Evolutionary conservation across 177 flowering plant genomes (phyloP), one percentile per base, ranked within the genome.

Genomic region (Vitis hybrid): DNA sequence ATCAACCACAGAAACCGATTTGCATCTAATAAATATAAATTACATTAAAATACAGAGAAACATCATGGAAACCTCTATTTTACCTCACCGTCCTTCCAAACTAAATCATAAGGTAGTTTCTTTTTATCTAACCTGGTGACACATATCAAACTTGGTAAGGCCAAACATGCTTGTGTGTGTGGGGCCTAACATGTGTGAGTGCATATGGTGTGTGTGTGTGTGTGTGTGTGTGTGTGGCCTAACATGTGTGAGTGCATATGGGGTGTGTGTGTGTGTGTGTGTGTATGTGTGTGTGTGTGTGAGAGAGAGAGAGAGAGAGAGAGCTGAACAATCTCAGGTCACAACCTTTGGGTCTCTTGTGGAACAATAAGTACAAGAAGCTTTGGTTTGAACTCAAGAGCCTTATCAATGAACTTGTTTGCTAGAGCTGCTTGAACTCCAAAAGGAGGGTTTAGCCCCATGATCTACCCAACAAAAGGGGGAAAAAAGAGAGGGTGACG

Each of bases 381-480:
- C 82, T 93, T 95, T 24, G 99, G 98, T 46, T 83, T 82, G 78
- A 95, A 95, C 78, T 87, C 83, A 30, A 93, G 97, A 71, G 97
- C 99, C 83, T 90, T 85, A 48, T 87, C 71, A 48, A 95, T 85
- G 75, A 89, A 93, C 81, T 82, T 75, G 83, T 93, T 91, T 15
- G 97, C 99, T 61, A 88, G 81, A 20, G 80, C 57, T 20, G 89
- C 88, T 66, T 86, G 84, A 9, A 84, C 81, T 57, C 98, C 98
- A 78, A 95, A 93, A 30, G 98, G 99, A 62, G 98, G 97, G 79
- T 87, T 91, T 50, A 95, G 81, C 15, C 94, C 98, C 90, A 95
- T 90, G 61, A 93, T 81, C 97, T 93, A 73, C 11, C 27, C 70
- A 74, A 41, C 46, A 63, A 51, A 69, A 70, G 46, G 15, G 71